Evolutionary conservation across 2,329 filamentous ascomycete species (phyloP), one percentile per base, ranked within the genome.

Genomic region (Clonostachys sp.): DNA sequence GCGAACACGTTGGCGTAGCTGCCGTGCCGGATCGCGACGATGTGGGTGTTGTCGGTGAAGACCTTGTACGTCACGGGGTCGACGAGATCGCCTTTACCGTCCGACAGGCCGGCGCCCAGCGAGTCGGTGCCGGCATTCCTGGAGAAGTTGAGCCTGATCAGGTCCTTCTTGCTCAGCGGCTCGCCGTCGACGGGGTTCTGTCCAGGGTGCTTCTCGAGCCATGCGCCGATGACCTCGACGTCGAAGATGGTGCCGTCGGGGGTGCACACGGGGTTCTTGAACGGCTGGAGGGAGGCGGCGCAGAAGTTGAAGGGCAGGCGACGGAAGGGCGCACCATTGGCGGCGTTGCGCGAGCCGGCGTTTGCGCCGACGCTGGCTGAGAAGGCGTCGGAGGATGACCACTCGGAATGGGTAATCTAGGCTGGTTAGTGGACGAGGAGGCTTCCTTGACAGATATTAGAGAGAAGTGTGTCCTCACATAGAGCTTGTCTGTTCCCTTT

Each of bases 11-110:
- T 99, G 44, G 92, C 92, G 49, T 91, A 92, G 47, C 77, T 87
- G 47, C 81, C 83, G 66, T 87, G 83, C 48, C 83, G 79, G 53
- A 99, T 77, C 14, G 91, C 92, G 42, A 97, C 89, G 49, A 99
- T 89, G 66, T 97, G 94, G 5, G 94, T 97, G 67, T 97, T 97
- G 65, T 99, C 91, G 42, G 94, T 99, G 60, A 99, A 90, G 40
- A 95, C 88, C 67, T 99, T 99, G 76, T 89, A 97, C 1, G 91
- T 96, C 42, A 99, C 92, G 0, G 94, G 95, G 60, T 99, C 94
- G 53, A 97, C 89, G 59, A 94, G 88, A 58, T 97, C 94, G 46
- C 83, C 87, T 50, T 78, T 75, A 14, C 73, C 77, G 52, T 82
- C 78, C 52, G 70, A 71, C 12, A 68, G 53, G 4, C 70, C 73